A percentile compares a stretch with the other conserved stretches of the same genome.
These are phyloP conservation scores for Ehretia macrophylla DNA, from an alignment of 257 asterid species.

Conservation along the genomic window DNA sequence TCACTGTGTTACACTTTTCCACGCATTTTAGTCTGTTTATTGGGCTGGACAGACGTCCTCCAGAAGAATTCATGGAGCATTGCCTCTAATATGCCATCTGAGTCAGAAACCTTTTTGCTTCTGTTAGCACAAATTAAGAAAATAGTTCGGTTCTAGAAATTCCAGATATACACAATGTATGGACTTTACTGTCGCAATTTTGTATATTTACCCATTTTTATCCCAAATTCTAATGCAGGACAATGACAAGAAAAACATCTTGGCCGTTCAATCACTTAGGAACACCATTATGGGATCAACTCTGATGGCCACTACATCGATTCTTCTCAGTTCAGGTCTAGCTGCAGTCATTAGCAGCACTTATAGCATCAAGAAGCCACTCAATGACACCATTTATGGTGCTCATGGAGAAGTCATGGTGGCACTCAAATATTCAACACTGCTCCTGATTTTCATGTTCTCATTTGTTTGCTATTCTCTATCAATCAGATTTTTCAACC, in stretches of 20 bases:
- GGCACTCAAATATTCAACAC: conserved; percentile 67
- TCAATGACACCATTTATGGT: conserved; percentile 70
- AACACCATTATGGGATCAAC: conserved; percentile 91
- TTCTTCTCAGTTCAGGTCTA: conserved; percentile 69
- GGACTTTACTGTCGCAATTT: too few relatives aligned
- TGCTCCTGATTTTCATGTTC: conserved; percentile 60
- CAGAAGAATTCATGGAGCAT: too few relatives aligned
- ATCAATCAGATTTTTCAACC: conserved; percentile 71
- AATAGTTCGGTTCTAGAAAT: too few relatives aligned
- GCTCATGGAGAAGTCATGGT: conserved; percentile 90
- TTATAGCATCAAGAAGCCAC: conserved; percentile 80
- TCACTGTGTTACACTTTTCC: too few relatives aligned
- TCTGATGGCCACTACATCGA: conserved; percentile 88
- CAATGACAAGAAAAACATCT: conserved; percentile 83
- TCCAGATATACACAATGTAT: too few relatives aligned
- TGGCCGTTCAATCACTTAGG: conserved; percentile 80
- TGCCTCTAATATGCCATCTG: too few relatives aligned
- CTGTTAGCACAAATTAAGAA: too few relatives aligned
- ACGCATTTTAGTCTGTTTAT: too few relatives aligned
- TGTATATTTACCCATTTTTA: too few relatives aligned
- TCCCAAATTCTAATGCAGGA: conserved; percentile 44
- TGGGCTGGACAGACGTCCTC: too few relatives aligned
- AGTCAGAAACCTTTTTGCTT: too few relatives aligned
- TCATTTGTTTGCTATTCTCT: conserved; percentile 76
- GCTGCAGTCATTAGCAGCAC: conserved; percentile 95